Evolutionary conservation across 2,329 filamentous ascomycete species (phyloP), one percentile per base, ranked within the genome.

Genomic region (Claviceps arundinis): DNA sequence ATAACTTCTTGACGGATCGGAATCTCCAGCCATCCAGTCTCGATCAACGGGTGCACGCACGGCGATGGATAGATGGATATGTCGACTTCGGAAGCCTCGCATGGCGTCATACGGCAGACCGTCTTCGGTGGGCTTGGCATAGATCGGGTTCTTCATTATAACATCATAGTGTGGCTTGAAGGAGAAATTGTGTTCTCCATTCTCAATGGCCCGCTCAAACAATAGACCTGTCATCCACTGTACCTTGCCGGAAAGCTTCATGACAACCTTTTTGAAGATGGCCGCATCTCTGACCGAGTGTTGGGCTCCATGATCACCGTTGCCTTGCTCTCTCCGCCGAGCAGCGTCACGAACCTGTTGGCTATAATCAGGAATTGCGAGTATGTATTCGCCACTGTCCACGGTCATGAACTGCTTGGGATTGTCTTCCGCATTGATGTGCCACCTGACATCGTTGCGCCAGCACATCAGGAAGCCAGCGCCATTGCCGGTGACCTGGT

Each of bases 381-480:
- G 78, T 13, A 98, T 86, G 63, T 93, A 98, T 66, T 95, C 91
- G 50, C 89, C 89, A 65, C 91, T 96, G 56, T 95, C 88, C 4
- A 98, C 89, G 1, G 85, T 89, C 85, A 98, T 94, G 68, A 98
- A 94, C 54, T 87, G 85, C 63, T 87, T 87, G 0, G 93, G 90
- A 60, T 98, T 87, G 59, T 94, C 82, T 50, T 89, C 84, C 50
- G 84, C 81, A 53, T 90, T 86, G 50, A 98, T 82, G 55, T 84
- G 85, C 81, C 89, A 94, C 55, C 80, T 82, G 40, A 98, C 90
- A 65, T 96, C 87, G 61, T 89, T 94, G 50, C 93, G 85, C 91
- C 91, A 98, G 66, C 94, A 97, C 89, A 98, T 96, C 44, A 97
- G 80, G 63, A 98, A 95, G 4, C 93, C 93, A 37, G 90, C 90